A percentile compares a stretch with the other conserved stretches of the same genome.
phyloP scores from a whole-genome alignment of 1,284 basidiomycete species.

The Austropuccinia psidii region DNA sequence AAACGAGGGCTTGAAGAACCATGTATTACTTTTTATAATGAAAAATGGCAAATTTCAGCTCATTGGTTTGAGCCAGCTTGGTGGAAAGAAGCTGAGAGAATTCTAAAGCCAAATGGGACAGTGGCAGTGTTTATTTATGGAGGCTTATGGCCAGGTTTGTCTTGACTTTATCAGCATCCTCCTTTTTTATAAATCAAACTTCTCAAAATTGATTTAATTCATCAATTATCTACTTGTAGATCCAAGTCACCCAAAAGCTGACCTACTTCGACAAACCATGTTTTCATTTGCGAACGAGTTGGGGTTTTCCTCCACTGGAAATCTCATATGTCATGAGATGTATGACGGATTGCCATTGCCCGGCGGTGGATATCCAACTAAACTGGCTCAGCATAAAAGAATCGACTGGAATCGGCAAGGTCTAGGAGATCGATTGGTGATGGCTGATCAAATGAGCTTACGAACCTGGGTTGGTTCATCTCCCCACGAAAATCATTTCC shows the following conservation, averaged over 20 bases:
- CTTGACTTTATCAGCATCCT: background rate
- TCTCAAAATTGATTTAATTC: background rate
- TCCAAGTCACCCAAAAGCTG: conserved; percentile 19
- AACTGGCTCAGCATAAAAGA: conserved; percentile 2
- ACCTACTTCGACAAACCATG: conserved; percentile 16
- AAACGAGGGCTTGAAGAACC: background rate
- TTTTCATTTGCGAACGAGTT: conserved; percentile 32
- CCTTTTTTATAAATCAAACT: background rate
- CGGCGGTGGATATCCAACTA: background rate
- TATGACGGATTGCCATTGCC: conserved; percentile 31
- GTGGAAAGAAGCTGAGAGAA: conserved; percentile 24
- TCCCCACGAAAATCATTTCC: background rate
- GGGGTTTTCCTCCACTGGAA: conserved; percentile 17
- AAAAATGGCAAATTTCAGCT: background rate
- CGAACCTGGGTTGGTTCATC: background rate
- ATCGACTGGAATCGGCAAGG: conserved; percentile 34
- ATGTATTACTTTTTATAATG: no score
- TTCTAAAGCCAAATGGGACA: conserved; percentile 27
- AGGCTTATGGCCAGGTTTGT: conserved; percentile 32
- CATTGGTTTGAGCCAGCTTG: conserved; percentile 30
- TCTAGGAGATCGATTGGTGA: conserved; percentile 8
- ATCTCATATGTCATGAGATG: conserved; percentile 13
- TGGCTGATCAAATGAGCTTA: conserved; percentile 13
- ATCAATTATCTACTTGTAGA: background rate
- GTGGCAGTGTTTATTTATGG: conserved; percentile 34